Conservation (phyloP, 192 early-diverging fungal species). For the Coemansia sp. region DNA sequence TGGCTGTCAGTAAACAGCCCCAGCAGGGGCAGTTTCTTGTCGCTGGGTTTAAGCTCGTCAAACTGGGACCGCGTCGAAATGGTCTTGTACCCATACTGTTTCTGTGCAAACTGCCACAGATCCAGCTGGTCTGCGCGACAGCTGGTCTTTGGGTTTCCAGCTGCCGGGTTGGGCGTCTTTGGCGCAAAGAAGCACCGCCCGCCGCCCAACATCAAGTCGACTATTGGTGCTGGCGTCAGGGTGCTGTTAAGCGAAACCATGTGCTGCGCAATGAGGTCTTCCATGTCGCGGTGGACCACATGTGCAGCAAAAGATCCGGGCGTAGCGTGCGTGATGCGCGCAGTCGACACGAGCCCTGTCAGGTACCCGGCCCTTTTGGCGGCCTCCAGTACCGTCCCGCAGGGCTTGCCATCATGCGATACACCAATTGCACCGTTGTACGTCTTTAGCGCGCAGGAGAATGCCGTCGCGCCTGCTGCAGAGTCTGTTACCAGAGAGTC, state of each 20-base stretch:
- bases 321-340: constrained; percentile 62
- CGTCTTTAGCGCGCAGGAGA: constrained; percentile 53
- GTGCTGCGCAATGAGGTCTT: constrained; percentile 56
- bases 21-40: constrained; percentile 43
- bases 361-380: constrained; percentile 49
- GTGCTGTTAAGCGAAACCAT: constrained; percentile 45
- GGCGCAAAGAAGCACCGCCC: constrained; percentile 53
- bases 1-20: constrained; percentile 50
- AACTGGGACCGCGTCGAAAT: constrained; percentile 13
- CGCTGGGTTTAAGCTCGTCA: constrained; percentile 6
- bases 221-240: constrained; percentile 1
- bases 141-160: constrained; percentile 3
- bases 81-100: constrained; percentile 6
- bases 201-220: constrained; percentile 59
- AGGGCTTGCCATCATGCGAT: constrained; percentile 34
- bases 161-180: constrained; percentile 6
- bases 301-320: constrained; percentile 60
- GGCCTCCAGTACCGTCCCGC: constrained; percentile 61
- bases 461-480: constrained; percentile 62
- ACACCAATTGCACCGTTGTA: constrained; percentile 59
- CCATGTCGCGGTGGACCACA: constrained; percentile 51
- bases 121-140: constrained; percentile 50
- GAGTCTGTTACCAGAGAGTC: constrained; percentile 58
- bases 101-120: constrained; percentile 27
- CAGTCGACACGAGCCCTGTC: constrained; percentile 59